Conservation (phyloP, 1,139 yeast genomes). For the Blastobotrys raffinosifermentans region DNA sequence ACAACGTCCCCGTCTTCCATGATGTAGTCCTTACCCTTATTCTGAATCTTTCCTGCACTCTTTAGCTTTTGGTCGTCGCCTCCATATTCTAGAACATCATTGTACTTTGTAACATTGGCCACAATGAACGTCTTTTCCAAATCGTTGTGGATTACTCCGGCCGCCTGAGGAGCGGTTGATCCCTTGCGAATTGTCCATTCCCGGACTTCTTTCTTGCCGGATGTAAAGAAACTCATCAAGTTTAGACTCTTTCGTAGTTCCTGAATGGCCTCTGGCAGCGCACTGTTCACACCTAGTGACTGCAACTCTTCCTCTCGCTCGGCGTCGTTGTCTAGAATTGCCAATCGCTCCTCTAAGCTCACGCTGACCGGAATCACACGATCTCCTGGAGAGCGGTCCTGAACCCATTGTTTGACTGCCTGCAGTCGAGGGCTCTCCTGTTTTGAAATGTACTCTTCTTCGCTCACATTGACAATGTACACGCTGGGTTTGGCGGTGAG, state of each 20-base stretch:
- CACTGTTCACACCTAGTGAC: constrained; percentile 67
- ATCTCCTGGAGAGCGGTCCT: constrained; percentile 79
- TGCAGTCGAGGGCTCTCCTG: constrained; percentile 18
- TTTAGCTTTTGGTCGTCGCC: constrained; percentile 30
- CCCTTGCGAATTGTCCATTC: constrained; percentile 76
- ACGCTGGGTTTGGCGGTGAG: constrained; percentile 93
- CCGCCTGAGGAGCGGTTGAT: constrained; percentile 72
- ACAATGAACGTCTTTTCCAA: constrained; percentile 68
- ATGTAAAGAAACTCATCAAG: constrained; percentile 74
- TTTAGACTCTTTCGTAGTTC: constrained; percentile 56
- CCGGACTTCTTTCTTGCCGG: constrained; percentile 73
- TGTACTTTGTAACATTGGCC: constrained; percentile 57
- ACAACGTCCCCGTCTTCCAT: constrained; percentile 77
- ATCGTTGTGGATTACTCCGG: constrained; percentile 81
- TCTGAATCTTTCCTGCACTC: constrained; percentile 27
- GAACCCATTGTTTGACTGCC: constrained; percentile 85
- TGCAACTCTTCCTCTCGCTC: constrained; percentile 78
- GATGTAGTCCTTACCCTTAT: constrained; percentile 59
- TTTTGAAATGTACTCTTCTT: constrained; percentile 73
- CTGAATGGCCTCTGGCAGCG: constrained; percentile 71
- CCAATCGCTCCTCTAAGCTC: constrained; percentile 75
- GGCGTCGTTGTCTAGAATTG: constrained; percentile 66
- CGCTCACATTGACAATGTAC: constrained; percentile 81
- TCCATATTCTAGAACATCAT: constrained; percentile 23
- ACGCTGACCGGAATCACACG: constrained; percentile 80